phyloP scores from a whole-genome alignment of 225 moss, liverwort and hornwort genomes.

The Marchantia polymorpha region DNA sequence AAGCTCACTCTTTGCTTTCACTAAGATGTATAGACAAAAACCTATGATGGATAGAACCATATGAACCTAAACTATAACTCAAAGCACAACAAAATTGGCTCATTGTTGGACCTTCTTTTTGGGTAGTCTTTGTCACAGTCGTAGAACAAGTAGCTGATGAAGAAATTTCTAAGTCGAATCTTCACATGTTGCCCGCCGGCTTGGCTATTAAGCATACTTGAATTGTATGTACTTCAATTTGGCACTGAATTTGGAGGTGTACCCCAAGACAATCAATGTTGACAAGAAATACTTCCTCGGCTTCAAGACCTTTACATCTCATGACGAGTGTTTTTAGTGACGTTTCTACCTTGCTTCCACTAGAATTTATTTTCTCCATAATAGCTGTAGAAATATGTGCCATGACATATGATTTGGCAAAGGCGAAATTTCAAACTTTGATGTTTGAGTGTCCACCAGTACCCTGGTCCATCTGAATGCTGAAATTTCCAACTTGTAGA shows the following conservation, averaged over 20 bases:
- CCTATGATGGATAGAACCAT: no score
- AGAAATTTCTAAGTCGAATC: slow-evolving; percentile 41
- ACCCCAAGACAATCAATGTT: slow-evolving; percentile 47
- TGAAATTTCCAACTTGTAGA: slow-evolving; percentile 50
- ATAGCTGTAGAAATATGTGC: slow-evolving; percentile 43
- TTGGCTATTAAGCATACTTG: slow-evolving; percentile 44
- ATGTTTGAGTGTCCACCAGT: slow-evolving; percentile 34
- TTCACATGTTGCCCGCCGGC: slow-evolving; percentile 42
- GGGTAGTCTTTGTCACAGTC: slow-evolving; percentile 32
- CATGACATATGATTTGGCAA: slow-evolving; percentile 41
- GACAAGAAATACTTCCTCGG: slow-evolving; percentile 41
- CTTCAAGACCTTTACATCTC: slow-evolving; percentile 37
- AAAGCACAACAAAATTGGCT: not conserved
- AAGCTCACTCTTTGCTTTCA: slow-evolving; percentile 49
- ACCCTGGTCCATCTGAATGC: slow-evolving; percentile 37
- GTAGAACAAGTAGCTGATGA: slow-evolving; percentile 39
- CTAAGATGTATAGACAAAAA: no score
- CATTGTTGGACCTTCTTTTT: slow-evolving; percentile 33
- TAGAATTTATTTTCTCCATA: slow-evolving; percentile 40
- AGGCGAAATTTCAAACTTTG: slow-evolving; percentile 41
- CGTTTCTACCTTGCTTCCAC: slow-evolving; percentile 35
- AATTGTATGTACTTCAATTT: slow-evolving; percentile 43
- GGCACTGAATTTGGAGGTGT: slow-evolving; percentile 37
- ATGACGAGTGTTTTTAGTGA: slow-evolving; percentile 44
- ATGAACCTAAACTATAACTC: not conserved